Base-by-base conservation (phyloP, 2,329 filamentous ascomycete genomes). In the Cucurbitaria berberidis region DNA sequence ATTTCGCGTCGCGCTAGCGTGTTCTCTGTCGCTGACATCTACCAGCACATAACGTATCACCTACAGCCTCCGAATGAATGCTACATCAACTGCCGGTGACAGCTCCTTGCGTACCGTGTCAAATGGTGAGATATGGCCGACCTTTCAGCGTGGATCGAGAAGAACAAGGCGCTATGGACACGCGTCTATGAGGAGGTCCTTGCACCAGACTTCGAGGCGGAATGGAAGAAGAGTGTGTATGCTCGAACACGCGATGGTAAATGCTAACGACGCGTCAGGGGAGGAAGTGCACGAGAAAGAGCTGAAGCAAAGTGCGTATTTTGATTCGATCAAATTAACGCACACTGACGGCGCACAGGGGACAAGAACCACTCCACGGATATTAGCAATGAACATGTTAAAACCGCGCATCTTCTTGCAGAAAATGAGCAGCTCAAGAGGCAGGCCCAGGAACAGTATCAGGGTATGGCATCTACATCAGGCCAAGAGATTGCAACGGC, bases 181-280 rank as follows among this genome's bases (percentile, higher is more conserved):
- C 67, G 68, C 48, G 64, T 73, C 42, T 70, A 65, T 40, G 63
- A 73, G 67, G 70, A 73, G 62, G 63, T 73, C 60, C 71, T 73
- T 24, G 54, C 58, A 39, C 67, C 69, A n/a, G 59, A 68, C 36
- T 45, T 72, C 1, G 66, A 72, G 53, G 59, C 64, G 48, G 70
- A 75, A 50, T 68, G 70, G 64, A 68, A 68, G 53, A 68, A 59
- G 49, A 66, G 73, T 74, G 55, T n/a, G 64, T 57, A 24, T 35
- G 3, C 11, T 34, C 45, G 19, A 39, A 8, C 7, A 53, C 24
- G 44, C 44, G 29, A 44, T 24, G n/a, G 22, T 18, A 32, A 24
- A 45, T 29, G 26, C 52, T 58, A 51, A 59, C 3, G 18, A 27
- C 15, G 3, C 38, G 18, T 39, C 38, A 74, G 72, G 62, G 45